phyloP scores from a whole-genome alignment of 306 rosid genomes.

The Glycine soja region DNA sequence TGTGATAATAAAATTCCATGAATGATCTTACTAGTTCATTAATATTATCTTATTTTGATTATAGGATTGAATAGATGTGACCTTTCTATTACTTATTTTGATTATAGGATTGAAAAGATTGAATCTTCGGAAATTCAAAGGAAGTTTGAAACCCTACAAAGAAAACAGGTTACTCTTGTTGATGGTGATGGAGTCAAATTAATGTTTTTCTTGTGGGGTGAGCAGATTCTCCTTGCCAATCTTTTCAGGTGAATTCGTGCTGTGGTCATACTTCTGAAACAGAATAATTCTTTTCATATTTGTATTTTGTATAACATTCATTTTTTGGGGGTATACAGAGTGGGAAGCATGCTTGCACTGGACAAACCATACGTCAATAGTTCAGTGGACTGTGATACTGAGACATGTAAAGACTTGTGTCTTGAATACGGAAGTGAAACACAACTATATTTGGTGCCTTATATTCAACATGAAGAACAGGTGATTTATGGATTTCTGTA shows the following conservation, averaged over 20 bases:
- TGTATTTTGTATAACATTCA: constrained; percentile 24
- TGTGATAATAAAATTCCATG: constrained; percentile 14
- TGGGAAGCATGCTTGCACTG: constrained; percentile 91
- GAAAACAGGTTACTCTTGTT: constrained; percentile 77
- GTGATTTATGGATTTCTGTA: constrained; percentile 52
- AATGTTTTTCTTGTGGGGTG: constrained; percentile 85
- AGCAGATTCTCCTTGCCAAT: constrained; percentile 82
- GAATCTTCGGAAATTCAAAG: constrained; percentile 70
- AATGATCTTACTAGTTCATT: constrained; percentile 13
- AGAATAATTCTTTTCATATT: constrained; percentile 3
- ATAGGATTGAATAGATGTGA: constrained; percentile 72
- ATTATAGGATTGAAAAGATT: constrained; percentile 74
- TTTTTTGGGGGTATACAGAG: constrained; percentile 53
- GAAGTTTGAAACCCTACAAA: constrained; percentile 54
- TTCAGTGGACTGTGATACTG: constrained; percentile 57
- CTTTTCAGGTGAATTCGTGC: constrained; percentile 73
- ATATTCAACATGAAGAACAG: constrained; percentile 85
- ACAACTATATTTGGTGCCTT: constrained; percentile 86
- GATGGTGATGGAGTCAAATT: constrained; percentile 68
- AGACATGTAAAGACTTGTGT: constrained; percentile 62
- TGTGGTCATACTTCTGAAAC: constrained; percentile 30
- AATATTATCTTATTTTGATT: constrained; percentile 38
- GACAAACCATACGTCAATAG: constrained; percentile 77
- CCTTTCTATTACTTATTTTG: constrained; percentile 40
- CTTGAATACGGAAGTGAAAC: constrained; percentile 96